Evolutionary conservation across 2,329 filamentous ascomycete species (phyloP), one percentile per base, ranked within the genome.

Genomic region (Torrubiella hemipterigena): DNA sequence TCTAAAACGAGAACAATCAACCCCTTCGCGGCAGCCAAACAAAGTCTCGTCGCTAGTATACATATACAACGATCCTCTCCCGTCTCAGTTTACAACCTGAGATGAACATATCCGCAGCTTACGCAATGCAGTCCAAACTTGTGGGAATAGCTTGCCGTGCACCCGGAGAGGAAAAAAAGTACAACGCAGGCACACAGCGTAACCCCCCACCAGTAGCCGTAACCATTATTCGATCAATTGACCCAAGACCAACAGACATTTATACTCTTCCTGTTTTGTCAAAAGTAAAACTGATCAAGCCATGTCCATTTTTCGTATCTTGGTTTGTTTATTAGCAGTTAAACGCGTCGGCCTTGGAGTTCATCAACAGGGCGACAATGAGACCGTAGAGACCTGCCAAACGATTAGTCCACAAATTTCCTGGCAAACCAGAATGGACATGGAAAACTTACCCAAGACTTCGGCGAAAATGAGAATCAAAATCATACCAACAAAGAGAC

Each of bases 381-480:
- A 98, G 74, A 59, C 91, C 91, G 68, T 98, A 98, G 37, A 98
- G 84, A 91, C 89, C 84, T 91, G 40, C 9, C 17, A 3, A 27
- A 27, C 9, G 17, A 16, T 17, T 9, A 14, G 15, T 2, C 6
- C 19, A 27, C 16, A 24, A 4, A 17, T 13, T 3, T 21, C 6
- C 10, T 5, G 12, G 16, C 10, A 43, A 38, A 43, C 38, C 19
- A 11, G 10, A 14, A 11, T 7, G 8, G 14, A 20, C 21, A 14
- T 18, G n/a, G 10, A 16, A 19, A 17, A 67, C 79, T 41, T 69
- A 91, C 86, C 87, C 79, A 95, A 66, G 47, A 95, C 87, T 89
- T 95, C 87, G 47, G 87, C 87, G 73, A 94, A 95, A 89, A 95
- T 95, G 65, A 95, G 84, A 69, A 95, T 95, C 58, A 95, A 63